Evolutionary conservation across 2,329 filamentous ascomycete species (phyloP), one percentile per base, ranked within the genome.

Genomic region (Fusarium heterosporum): DNA sequence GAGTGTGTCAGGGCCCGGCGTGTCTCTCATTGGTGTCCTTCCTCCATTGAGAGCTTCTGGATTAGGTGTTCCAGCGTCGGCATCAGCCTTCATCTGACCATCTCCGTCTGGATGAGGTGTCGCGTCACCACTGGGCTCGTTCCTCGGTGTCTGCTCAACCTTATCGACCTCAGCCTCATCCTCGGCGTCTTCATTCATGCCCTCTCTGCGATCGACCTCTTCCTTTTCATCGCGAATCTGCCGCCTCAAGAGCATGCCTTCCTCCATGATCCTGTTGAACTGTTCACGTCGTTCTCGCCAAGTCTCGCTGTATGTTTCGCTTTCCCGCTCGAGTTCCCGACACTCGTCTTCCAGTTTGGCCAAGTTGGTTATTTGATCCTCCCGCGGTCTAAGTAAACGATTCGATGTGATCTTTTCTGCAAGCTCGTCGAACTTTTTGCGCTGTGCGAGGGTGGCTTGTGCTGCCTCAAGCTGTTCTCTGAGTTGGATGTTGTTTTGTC

Each of bases 141-240:
- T 80, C 52, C 81, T 75, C 4, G 86, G 85, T 36, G 84, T 87
- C 42, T 82, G 80, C 12, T 82, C 85, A 3, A 78, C 80, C 30
- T 78, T 74, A 22, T 80, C 77, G 5, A 78, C 78, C 54, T 85
- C 85, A 8, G 78, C 85, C 14, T 84, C 83, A 29, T 89, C 88
- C 69, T 90, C 89, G 16, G 83, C 86, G 46, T 88, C 89, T 67
- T 88, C 89, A 56, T 88, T 86, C 88, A 93, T 93, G 29, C 93
- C 93, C 77, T 96, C 93, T 54, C 93, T 87, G 40, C 93, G 84
- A 79, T 97, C 93, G 0, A 96, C 92, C 79, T 97, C 93, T 77
- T 97, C 94, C 80, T 97, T 97, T 83, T 97, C 95, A 74, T 97
- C 94, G 62, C 93, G 89, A 74, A 98, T 97, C 76, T 96, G 84